Evolutionary conservation across 805 yeast genomes (phyloP), one percentile per base, ranked within the genome.

Genomic region (Candida maltosa): DNA sequence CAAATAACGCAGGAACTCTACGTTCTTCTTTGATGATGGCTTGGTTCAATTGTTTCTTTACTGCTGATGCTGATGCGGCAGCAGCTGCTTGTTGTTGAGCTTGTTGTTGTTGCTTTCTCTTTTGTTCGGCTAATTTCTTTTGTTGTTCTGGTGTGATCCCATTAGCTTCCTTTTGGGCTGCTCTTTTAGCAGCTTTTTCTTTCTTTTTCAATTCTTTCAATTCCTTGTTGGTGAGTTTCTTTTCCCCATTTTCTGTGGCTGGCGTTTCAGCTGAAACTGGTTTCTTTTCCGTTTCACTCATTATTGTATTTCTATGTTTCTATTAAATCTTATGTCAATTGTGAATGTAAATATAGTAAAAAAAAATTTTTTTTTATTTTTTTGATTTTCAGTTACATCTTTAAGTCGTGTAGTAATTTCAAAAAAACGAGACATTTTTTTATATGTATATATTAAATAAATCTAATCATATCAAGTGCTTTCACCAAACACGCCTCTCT

Each of bases 121-220:
- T 73, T 63, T 56, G 69, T 54, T 49, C 65, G 5, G 60, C 68
- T 37, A 48, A 49, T 45, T 52, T 61, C 36, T 69, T 52, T 54
- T 75, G 65, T 52, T 66, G 61, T 60, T 69, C 60, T 42, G 68
- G 61, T 47, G 70, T 38, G 29, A 78, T 75, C 22, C 83, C 88
- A 33, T 68, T 73, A 6, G 79, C 81, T 46, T 75, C 84, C 53
- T 86, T 88, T 44, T 80, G 78, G 2, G 96, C 95, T 2, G 96
- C 93, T 56, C 97, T 73, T 56, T 87, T 86, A 26, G 93, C 95
- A 10, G 93, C 93, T 62, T 91, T 89, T 52, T 88, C 95, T 49
- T 78, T 78, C 68, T 88, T 89, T 56, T 87, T 86, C 56, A 80
- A 65, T 49, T 87, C 96, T 57, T 89, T 89, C 42, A 87, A 69